Evolutionary conservation across 345 rosid species (phyloP).

Genomic region (Fremontodendron californicum): DNA sequence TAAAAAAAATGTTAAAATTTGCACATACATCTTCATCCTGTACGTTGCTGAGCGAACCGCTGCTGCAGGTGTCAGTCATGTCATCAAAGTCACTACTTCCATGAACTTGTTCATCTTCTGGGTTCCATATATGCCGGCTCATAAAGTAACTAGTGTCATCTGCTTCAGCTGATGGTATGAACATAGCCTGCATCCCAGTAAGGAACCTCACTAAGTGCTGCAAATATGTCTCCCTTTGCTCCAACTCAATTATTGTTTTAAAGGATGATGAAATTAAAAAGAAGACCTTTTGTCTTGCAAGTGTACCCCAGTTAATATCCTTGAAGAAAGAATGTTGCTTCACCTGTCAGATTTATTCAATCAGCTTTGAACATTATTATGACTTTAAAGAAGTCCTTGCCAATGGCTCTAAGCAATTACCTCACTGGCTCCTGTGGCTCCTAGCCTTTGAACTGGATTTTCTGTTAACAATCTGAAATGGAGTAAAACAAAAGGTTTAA

Average conservation of each 20-base stretch:
- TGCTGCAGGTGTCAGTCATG: conserved; percentile 71
- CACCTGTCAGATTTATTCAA: conserved; percentile 48
- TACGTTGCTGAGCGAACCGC: conserved; percentile 57
- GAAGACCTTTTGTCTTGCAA: conserved; percentile 84
- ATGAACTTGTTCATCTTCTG: conserved; percentile 69
- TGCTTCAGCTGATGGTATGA: conserved; percentile 83
- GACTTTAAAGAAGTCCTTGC: conserved; percentile 11
- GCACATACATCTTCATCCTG: conserved; percentile 74
- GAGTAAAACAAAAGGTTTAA: conserved; percentile 17
- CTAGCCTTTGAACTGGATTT: conserved; percentile 85
- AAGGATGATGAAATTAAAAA: not conserved
- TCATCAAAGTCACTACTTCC: conserved; percentile 90
- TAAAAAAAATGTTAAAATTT: not conserved
- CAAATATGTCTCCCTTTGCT: conserved; percentile 6
- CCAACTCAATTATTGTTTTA: not conserved
- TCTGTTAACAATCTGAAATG: conserved; percentile 76
- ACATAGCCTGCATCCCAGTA: conserved; percentile 64
- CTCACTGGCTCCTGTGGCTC: conserved; percentile 89
- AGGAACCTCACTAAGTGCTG: conserved; percentile 14
- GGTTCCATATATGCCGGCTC: conserved; percentile 90
- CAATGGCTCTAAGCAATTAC: conserved; percentile 34
- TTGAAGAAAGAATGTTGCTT: conserved; percentile 77
- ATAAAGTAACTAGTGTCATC: conserved; percentile 88
- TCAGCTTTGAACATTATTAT: conserved; percentile 8
- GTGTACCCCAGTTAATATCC: conserved; percentile 92